Conservation (phyloP, 345 rosid species). For the Microcos paniculata region DNA sequence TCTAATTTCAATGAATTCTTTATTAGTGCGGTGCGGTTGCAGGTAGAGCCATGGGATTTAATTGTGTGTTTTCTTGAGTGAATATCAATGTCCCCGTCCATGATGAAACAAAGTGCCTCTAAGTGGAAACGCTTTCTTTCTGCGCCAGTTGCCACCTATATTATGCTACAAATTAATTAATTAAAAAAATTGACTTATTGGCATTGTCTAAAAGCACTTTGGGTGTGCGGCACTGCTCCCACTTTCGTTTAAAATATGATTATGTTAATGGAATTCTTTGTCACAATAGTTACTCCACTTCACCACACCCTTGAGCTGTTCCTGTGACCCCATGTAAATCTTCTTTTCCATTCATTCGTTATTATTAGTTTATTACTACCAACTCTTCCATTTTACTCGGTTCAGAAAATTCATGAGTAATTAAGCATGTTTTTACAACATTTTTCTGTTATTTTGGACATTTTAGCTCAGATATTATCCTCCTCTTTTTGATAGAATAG, state of each 20-base stretch:
- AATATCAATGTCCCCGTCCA: slow-evolving; percentile 26
- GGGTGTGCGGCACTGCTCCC: slow-evolving; percentile 17
- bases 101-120: slow-evolving; percentile 26
- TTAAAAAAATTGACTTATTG: background rate
- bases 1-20: background rate
- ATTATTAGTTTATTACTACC: background rate
- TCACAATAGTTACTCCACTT: slow-evolving; percentile 44
- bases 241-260: slow-evolving; percentile 27
- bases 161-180: background rate
- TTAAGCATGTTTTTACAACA: background rate
- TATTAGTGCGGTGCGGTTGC: slow-evolving; percentile 22
- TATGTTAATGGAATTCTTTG: slow-evolving; percentile 39
- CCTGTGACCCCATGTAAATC: background rate
- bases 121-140: slow-evolving; percentile 36
- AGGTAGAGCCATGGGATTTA: background rate
- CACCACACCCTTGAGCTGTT: background rate
- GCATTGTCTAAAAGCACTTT: slow-evolving; percentile 22
- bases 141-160: slow-evolving; percentile 16
- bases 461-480: background rate
- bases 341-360: background rate
- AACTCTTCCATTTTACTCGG: background rate
- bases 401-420: background rate
- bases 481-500: too few species aligned
- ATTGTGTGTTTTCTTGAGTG: background rate
- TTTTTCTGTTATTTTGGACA: too few species aligned